phyloP scores from a whole-genome alignment of 225 moss, liverwort and hornwort genomes.

The Neckera pumila region DNA sequence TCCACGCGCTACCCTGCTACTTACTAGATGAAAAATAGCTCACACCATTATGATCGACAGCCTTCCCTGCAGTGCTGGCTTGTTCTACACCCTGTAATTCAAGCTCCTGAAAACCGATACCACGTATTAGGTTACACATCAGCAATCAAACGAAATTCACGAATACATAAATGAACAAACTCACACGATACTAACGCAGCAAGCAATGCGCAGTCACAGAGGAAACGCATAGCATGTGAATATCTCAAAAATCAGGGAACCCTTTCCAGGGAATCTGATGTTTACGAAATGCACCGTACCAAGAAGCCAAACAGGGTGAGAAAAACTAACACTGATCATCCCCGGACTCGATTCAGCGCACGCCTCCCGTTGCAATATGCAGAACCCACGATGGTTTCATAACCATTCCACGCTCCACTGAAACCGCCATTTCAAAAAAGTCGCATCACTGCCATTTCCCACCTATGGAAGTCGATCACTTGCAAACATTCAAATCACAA shows the following conservation, averaged over 20 bases:
- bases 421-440: neutral
- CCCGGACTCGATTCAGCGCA: neutral
- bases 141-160: neutral
- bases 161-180: neutral
- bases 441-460: neutral
- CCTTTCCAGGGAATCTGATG: neutral
- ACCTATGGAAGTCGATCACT: neutral
- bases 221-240: neutral
- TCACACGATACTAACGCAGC: neutral
- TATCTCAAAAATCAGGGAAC: neutral
- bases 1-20: neutral
- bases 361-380: neutral
- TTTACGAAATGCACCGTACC: neutral
- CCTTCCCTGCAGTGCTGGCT: neutral
- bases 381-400: neutral
- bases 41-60: neutral
- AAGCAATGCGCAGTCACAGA: neutral
- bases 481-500: neutral
- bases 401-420: neutral
- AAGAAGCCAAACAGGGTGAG: neutral
- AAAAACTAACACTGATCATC: neutral
- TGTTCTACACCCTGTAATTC: neutral
- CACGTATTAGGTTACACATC: neutral
- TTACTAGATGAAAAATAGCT: neutral
- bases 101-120: constrained; percentile 1